These are phyloP conservation scores for Aspergillus sp. DNA, from an alignment of 2,329 filamentous ascomycete genomes.

Conservation along the genomic window DNA sequence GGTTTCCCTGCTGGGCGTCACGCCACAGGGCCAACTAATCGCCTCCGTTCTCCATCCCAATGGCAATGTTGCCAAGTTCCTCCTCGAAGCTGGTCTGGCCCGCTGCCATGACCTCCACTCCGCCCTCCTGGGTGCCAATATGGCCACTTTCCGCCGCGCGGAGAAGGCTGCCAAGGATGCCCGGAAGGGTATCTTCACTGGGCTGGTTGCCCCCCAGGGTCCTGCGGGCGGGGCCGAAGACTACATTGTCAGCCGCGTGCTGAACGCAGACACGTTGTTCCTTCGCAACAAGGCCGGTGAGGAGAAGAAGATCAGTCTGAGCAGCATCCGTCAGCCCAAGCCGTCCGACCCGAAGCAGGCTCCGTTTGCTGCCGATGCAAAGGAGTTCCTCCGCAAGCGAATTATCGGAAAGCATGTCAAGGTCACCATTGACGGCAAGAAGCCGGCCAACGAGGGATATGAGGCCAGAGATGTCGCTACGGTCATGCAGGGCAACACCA, in stretches of 20 bases:
- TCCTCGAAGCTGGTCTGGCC: conserved; percentile 85
- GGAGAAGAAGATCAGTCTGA: conserved; percentile 88
- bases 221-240: conserved; percentile 64
- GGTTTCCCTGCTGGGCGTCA: conserved; percentile 79
- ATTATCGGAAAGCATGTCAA: conserved; percentile 95
- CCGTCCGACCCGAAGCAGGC: conserved; percentile 80
- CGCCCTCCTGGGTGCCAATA: conserved; percentile 82
- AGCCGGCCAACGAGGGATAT: conserved; percentile 83
- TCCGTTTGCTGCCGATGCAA: conserved; percentile 87
- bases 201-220: conserved; percentile 67
- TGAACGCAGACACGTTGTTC: conserved; percentile 85
- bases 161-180: conserved; percentile 80
- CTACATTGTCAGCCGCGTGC: conserved; percentile 77
- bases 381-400: conserved; percentile 91
- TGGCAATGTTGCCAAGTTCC: conserved; percentile 87
- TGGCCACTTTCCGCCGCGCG: conserved; percentile 79
- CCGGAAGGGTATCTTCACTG: conserved; percentile 76
- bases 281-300: conserved; percentile 78
- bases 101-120: conserved; percentile 96
- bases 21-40: conserved; percentile 87
- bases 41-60: conserved; percentile 82
- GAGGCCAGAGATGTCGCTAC: conserved; percentile 95
- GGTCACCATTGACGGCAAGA: conserved; percentile 83
- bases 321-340: conserved; percentile 91
- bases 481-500: conserved; percentile 77